A percentile compares a stretch with the other conserved stretches of the same genome.
Evolutionary conservation across 148 eudicot species (phyloP).

Genomic region (Nepenthes gracilis): DNA sequence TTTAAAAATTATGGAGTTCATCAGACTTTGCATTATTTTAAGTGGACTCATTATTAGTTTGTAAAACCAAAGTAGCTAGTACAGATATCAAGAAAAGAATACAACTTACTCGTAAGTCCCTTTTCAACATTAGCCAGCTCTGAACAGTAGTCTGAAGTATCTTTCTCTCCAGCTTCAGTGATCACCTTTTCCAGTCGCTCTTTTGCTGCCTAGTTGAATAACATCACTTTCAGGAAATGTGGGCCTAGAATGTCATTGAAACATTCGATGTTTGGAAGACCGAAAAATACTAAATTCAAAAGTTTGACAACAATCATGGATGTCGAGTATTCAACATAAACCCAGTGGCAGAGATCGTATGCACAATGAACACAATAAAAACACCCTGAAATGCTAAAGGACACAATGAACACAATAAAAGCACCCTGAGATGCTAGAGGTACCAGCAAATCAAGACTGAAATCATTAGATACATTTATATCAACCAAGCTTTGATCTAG

Average conservation of each 20-base stretch:
- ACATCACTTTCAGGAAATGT: slow-evolving; percentile 19
- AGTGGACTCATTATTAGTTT: not conserved
- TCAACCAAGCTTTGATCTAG: no score
- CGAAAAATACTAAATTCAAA: no score
- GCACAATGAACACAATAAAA: not conserved
- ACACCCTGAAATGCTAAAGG: no score
- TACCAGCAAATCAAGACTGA: not conserved
- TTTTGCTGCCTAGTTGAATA: slow-evolving; percentile 58
- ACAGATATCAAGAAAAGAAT: not conserved
- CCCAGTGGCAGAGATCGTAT: no score
- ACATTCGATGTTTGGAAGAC: no score
- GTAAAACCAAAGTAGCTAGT: not conserved
- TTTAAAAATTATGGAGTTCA: no score
- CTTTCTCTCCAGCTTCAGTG: slow-evolving; percentile 57
- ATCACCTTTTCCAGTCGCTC: slow-evolving; percentile 63
- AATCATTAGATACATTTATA: no score
- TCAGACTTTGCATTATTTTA: no score
- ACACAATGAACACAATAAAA: not conserved
- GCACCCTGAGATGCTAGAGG: no score
- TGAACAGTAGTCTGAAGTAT: slow-evolving; percentile 25
- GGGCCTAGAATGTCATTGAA: no score
- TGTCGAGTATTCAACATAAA: no score
- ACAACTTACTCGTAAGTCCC: slow-evolving; percentile 45
- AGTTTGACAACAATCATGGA: no score
- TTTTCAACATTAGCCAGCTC: slow-evolving; percentile 43